Evolutionary conservation across 768 basidiomycete species (phyloP).

Genomic region (Lactifluus piperatus): DNA sequence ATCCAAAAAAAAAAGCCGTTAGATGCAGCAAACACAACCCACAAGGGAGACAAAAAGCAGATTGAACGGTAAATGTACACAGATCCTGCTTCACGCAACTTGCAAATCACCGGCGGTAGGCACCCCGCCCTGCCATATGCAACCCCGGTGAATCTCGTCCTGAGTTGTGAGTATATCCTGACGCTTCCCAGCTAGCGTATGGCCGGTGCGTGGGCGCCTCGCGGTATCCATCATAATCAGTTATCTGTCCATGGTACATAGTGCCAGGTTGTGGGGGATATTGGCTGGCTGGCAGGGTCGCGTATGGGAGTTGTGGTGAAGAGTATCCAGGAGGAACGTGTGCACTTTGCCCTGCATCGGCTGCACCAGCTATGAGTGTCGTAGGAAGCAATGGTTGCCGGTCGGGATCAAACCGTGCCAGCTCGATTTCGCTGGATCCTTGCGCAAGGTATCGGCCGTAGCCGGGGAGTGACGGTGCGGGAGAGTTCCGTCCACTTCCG

Average conservation of each 20-base stretch:
- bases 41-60: not conserved
- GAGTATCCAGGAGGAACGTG: slow-evolving; percentile 7
- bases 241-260: slow-evolving; percentile 34
- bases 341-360: slow-evolving; percentile 1
- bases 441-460: slow-evolving; percentile 51
- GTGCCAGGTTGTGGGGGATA: slow-evolving; percentile 36
- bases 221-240: slow-evolving; percentile 32
- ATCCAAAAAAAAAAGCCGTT: no score
- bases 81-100: not conserved
- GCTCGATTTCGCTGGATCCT: slow-evolving; percentile 38
- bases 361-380: not conserved
- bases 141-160: slow-evolving; percentile 15
- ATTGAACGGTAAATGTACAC: not conserved
- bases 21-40: not conserved
- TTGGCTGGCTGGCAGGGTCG: slow-evolving; percentile 1
- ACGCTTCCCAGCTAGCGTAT: slow-evolving; percentile 23
- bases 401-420: slow-evolving; percentile 48
- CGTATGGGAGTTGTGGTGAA: slow-evolving; percentile 23
- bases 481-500: slow-evolving; percentile 32
- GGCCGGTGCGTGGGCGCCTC: slow-evolving; percentile 62
- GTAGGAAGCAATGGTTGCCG: slow-evolving; percentile 50
- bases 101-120: slow-evolving; percentile 3
- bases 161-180: slow-evolving; percentile 20
- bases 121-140: slow-evolving; percentile 9
- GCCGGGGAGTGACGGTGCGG: slow-evolving; percentile 32